Percentiles rank a stretch among this genome's conserved stretches.
Conservation (phyloP, 768 basidiomycete species). For the Rossbeevera mucosa region DNA sequence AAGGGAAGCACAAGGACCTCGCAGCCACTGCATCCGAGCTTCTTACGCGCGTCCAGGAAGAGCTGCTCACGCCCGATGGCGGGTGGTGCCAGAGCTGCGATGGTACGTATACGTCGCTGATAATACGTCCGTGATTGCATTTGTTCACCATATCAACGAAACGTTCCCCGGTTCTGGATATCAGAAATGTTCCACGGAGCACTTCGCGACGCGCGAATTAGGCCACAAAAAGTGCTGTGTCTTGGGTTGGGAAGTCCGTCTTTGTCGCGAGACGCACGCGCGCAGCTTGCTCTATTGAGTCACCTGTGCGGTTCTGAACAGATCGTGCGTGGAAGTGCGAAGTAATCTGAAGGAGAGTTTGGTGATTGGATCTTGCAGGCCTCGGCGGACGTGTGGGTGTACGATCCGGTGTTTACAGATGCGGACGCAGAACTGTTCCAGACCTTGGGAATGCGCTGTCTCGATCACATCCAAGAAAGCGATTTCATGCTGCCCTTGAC, state of each 20-base stretch:
- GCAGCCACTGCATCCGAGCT: constrained; percentile 34
- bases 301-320: constrained; percentile 47
- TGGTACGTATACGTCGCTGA: constrained; percentile 39
- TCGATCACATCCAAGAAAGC: constrained; percentile 51
- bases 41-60: constrained; percentile 41
- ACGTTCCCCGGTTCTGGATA: constrained; percentile 1
- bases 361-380: constrained; percentile 36
- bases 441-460: constrained; percentile 31
- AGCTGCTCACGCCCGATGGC: constrained; percentile 42
- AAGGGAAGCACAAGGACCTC: constrained; percentile 30
- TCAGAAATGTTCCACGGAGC: constrained; percentile 37
- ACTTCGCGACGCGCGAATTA: constrained; percentile 23
- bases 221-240: constrained; percentile 46
- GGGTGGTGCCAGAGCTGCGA: constrained; percentile 54
- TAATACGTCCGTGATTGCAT: constrained; percentile 9
- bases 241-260: constrained; percentile 74
- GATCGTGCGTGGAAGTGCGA: constrained; percentile 49
- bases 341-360: constrained; percentile 1
- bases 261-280: constrained; percentile 54
- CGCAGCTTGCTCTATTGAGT: constrained; percentile 65
- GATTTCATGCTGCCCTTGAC: constrained; percentile 9
- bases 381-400: constrained; percentile 45
- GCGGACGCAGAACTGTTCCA: constrained; percentile 52
- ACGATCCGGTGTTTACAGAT: constrained; percentile 71
- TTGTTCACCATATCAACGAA: background rate